Percentiles rank a stretch among this genome's conserved stretches.
These are phyloP conservation scores for Tolypocladium endophyticum DNA, from an alignment of 2,329 filamentous ascomycete species.

Conservation along the genomic window DNA sequence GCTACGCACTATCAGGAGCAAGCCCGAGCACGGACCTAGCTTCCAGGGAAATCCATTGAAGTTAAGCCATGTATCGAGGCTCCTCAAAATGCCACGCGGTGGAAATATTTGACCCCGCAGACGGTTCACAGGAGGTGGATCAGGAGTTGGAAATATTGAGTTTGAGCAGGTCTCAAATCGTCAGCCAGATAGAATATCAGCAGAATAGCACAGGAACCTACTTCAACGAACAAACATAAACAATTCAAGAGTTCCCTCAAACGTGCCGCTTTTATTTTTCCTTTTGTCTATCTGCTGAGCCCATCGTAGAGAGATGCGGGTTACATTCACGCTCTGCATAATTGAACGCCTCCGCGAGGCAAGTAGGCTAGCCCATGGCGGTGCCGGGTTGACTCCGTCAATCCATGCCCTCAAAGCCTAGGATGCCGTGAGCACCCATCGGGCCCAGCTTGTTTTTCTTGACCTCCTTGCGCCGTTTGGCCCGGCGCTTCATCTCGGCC, in stretches of 20 bases:
- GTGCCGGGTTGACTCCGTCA: constrained; percentile 10
- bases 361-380: too few species aligned
- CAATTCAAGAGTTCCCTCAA: background rate
- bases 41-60: background rate
- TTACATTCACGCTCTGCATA: background rate
- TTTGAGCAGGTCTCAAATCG: background rate
- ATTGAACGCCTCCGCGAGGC: background rate
- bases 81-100: background rate
- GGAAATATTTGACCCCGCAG: background rate
- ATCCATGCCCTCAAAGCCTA: constrained; percentile 38
- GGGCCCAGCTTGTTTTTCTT: constrained; percentile 34
- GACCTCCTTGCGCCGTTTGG: constrained; percentile 31
- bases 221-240: background rate
- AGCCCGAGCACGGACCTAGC: background rate
- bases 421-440: constrained; percentile 40
- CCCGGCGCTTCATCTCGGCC: constrained; percentile 32
- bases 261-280: background rate
- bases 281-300: background rate
- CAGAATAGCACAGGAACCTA: background rate
- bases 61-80: background rate
- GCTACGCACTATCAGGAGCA: background rate
- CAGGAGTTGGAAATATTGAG: background rate
- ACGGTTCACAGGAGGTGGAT: background rate
- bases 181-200: background rate
- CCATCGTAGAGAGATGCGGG: background rate